A percentile compares a stretch with the other conserved stretches of the same genome.
phyloP scores from a whole-genome alignment of 805 yeast species.

The Metschnikowia anglica region DNA sequence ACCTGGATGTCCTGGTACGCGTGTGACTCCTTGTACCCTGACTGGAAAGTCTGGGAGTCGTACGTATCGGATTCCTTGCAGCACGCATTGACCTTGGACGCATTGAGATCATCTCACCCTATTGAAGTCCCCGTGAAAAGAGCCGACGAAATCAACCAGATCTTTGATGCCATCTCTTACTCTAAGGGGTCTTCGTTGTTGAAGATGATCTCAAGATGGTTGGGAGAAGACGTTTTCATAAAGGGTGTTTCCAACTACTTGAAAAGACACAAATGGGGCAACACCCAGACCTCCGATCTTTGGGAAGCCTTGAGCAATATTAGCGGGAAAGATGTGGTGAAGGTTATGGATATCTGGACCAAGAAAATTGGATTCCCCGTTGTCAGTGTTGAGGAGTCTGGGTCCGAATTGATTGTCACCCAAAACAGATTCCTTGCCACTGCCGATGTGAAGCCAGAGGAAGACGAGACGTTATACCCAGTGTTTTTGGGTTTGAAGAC shows the following conservation, averaged over 20 bases:
- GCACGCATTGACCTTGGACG: constrained; percentile 71
- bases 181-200: constrained; percentile 77
- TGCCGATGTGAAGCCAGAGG: constrained; percentile 75
- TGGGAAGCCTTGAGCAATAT: constrained; percentile 73
- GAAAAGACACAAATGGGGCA: constrained; percentile 73
- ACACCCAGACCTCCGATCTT: constrained; percentile 72
- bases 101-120: constrained; percentile 81
- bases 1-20: constrained; percentile 91
- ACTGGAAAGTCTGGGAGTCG: constrained; percentile 85
- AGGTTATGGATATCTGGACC: constrained; percentile 80
- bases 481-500: constrained; percentile 68
- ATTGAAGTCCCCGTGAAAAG: constrained; percentile 78
- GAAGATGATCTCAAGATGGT: constrained; percentile 77
- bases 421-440: constrained; percentile 76
- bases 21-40: constrained; percentile 72
- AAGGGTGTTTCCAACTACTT: constrained; percentile 78
- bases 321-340: constrained; percentile 68
- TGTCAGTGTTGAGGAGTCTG: constrained; percentile 52
- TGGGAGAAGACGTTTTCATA: constrained; percentile 74
- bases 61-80: constrained; percentile 78
- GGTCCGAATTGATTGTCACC: constrained; percentile 51
- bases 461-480: constrained; percentile 66
- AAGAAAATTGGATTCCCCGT: constrained; percentile 77
- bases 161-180: constrained; percentile 82
- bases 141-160: constrained; percentile 80